These are phyloP conservation scores for Poterioochromonas sp. DNA, from an alignment of 352 stramenopile species.

Conservation along the genomic window DNA sequence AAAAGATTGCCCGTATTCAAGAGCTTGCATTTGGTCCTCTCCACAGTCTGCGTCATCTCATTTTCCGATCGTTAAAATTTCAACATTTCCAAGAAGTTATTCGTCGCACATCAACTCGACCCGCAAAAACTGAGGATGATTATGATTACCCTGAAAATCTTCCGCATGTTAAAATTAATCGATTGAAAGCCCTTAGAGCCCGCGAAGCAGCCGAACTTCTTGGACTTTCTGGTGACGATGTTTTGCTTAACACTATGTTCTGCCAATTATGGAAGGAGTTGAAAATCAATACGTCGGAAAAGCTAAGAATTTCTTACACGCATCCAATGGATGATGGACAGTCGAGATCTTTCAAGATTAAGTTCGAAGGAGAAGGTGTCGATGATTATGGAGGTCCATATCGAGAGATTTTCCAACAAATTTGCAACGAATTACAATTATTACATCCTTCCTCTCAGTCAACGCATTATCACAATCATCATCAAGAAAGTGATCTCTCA, in stretches of 20 bases:
- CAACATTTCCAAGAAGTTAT: constrained; percentile 58
- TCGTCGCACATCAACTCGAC: constrained; percentile 59
- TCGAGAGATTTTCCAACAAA: constrained; percentile 77
- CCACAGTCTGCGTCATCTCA: constrained; percentile 53
- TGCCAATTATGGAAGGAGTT: constrained; percentile 41
- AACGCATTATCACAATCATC: constrained; percentile 41
- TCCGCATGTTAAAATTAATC: constrained; percentile 66
- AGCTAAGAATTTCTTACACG: constrained; percentile 74
- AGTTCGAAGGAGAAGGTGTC: constrained; percentile 83
- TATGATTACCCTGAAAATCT: constrained; percentile 81
- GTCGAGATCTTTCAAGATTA: constrained; percentile 78
- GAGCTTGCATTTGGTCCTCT: constrained; percentile 36
- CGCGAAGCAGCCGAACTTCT: constrained; percentile 36
- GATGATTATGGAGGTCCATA: constrained; percentile 87
- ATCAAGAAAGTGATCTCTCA: constrained; percentile 20
- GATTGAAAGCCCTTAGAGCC: constrained; percentile 63
- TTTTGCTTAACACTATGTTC: constrained; percentile 49
- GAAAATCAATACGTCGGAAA: constrained; percentile 47
- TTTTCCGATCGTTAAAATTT: constrained; percentile 71
- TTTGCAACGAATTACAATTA: constrained; percentile 55
- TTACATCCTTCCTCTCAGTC: constrained; percentile 50
- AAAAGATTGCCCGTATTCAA: background rate
- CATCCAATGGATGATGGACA: constrained; percentile 82
- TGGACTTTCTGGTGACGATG: constrained; percentile 12
- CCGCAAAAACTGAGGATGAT: constrained; percentile 70